Evolutionary conservation across 257 asterid genomes (phyloP).

Genomic region (Nyctanthes arbortristis): DNA sequence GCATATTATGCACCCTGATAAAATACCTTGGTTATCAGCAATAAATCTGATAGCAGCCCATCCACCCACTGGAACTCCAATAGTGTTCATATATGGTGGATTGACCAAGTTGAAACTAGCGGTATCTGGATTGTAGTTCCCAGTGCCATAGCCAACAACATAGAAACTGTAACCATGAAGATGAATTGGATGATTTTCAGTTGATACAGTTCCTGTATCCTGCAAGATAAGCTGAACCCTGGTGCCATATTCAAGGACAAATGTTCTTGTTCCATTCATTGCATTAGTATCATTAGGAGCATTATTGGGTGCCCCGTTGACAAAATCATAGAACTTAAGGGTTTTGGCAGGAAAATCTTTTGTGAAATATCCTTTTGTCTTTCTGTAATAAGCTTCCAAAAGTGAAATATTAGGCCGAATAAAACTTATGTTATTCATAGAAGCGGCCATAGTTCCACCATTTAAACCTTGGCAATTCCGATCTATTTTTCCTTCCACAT

Average conservation of each 20-base stretch:
- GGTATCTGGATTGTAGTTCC: constrained; percentile 49
- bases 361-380: constrained; percentile 37
- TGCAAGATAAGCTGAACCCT: constrained; percentile 61
- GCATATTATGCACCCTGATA: background rate
- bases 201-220: constrained; percentile 57
- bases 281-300: constrained; percentile 54
- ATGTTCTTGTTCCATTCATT: constrained; percentile 51
- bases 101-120: constrained; percentile 55
- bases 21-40: constrained; percentile 71
- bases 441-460: constrained; percentile 64
- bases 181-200: constrained; percentile 76
- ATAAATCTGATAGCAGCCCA: constrained; percentile 69
- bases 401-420: constrained; percentile 50
- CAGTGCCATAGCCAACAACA: constrained; percentile 60
- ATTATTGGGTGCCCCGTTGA: constrained; percentile 59
- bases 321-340: constrained; percentile 51
- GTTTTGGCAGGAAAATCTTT: constrained; percentile 57
- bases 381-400: constrained; percentile 53
- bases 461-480: constrained; percentile 49
- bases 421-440: constrained; percentile 68
- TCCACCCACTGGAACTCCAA: constrained; percentile 76
- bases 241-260: constrained; percentile 62
- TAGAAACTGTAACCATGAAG: constrained; percentile 70
- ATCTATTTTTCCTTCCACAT: constrained; percentile 44
- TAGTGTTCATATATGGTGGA: constrained; percentile 73